These are phyloP conservation scores for Venturia oleaginea DNA, from an alignment of 2,329 filamentous ascomycete genomes.

Conservation along the genomic window DNA sequence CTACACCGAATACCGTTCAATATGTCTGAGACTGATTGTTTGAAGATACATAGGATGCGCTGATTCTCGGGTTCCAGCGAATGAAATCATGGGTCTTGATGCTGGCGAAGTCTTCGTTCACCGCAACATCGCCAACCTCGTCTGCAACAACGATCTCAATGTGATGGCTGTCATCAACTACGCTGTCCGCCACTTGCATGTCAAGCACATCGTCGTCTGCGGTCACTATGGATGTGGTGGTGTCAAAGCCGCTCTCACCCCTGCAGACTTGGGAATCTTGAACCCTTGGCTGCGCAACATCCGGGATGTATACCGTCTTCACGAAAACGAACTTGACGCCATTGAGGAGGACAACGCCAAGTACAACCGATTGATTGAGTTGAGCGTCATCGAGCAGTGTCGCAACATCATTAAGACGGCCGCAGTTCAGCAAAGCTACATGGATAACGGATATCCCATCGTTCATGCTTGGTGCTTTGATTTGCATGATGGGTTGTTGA, in stretches of 20 bases:
- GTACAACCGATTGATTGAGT: constrained; percentile 28
- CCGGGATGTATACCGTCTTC: constrained; percentile 62
- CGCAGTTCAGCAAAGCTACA: constrained; percentile 51
- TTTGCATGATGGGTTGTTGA: constrained; percentile 57
- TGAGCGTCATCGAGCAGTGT: constrained; percentile 31
- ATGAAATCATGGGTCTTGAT: constrained; percentile 31
- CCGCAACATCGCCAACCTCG: constrained; percentile 25
- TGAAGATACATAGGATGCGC: constrained; percentile 23
- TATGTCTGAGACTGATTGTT: not conserved
- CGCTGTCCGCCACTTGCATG: constrained; percentile 33
- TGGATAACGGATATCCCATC: constrained; percentile 54
- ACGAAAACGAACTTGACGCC: constrained; percentile 58
- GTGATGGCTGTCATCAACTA: constrained; percentile 34
- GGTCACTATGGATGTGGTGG: constrained; percentile 61
- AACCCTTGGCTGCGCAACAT: constrained; percentile 70
- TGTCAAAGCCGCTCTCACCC: constrained; percentile 53
- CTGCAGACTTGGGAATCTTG: constrained; percentile 59
- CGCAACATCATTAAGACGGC: constrained; percentile 34
- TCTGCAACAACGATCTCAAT: constrained; percentile 32
- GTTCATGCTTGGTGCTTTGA: constrained; percentile 69
- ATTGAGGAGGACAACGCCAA: constrained; percentile 22
- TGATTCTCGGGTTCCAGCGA: constrained; percentile 32
- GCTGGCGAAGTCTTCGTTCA: constrained; percentile 23
- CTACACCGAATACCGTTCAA: not conserved
- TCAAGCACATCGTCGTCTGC: constrained; percentile 62